Conservation (phyloP, 331 rosid genomes). For the Quercus lobata region DNA sequence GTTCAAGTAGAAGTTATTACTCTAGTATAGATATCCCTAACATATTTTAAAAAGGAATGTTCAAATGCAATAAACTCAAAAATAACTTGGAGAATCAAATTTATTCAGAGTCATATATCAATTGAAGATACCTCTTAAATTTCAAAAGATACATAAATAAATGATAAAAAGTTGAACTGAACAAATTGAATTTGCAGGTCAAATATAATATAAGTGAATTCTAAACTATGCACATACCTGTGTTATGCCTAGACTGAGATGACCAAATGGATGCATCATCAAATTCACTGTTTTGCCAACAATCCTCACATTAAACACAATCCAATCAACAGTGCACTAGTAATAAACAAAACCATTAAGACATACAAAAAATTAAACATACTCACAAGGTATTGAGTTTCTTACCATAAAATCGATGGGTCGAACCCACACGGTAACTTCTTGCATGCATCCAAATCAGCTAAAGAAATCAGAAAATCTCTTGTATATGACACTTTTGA, state of each 20-base stretch:
- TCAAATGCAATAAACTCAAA: background rate
- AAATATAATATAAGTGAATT: background rate
- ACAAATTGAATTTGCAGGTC: background rate
- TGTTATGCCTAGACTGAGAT: constrained; percentile 17
- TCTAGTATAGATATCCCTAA: background rate
- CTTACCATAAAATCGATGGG: constrained; percentile 21
- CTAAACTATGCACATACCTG: constrained; percentile 20
- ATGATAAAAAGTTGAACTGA: background rate
- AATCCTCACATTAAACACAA: constrained; percentile 1
- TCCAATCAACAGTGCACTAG: background rate
- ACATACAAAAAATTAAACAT: background rate
- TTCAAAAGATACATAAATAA: background rate
- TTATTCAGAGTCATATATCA: background rate
- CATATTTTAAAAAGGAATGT: background rate
- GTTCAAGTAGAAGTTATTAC: background rate
- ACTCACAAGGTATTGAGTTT: background rate
- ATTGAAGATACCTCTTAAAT: background rate
- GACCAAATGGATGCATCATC: constrained; percentile 19
- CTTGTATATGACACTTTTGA: constrained; percentile 36
- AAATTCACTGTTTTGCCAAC: constrained; percentile 18
- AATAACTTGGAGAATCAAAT: background rate
- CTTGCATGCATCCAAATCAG: background rate
- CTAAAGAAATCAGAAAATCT: constrained; percentile 34
- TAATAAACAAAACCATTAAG: background rate
- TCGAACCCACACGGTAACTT: constrained; percentile 6